Base-by-base conservation (phyloP, 805 yeast species). In the Kluyveromyces aestuarii region DNA sequence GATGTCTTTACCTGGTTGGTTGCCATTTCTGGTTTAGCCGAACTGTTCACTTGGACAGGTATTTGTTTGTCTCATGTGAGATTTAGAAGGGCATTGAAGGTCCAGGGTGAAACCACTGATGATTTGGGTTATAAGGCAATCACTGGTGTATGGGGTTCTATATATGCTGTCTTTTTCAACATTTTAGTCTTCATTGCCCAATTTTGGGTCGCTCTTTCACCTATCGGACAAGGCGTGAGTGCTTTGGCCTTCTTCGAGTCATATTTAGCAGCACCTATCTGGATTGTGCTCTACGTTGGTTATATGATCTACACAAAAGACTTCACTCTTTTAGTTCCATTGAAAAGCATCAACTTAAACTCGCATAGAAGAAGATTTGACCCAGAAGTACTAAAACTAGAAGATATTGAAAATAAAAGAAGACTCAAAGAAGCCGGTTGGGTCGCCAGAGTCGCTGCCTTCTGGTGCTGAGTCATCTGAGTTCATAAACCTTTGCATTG, bases 121-220 rank as follows among this genome's bases (percentile, higher is more conserved):
- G 83, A 80, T 58, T 62, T 80, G 43, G 79, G 80, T 2, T 79
- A 72, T 62, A 62, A 56, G 27, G 68, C 82, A n/a, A 72, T 66
- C 51, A 66, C 72, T 16, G 82, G 83, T 41, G 56, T 68, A 8
- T 64, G 59, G 58, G 82, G 82, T 16, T 78, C 83, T 3, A 68
- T 64, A 52, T 70, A 69, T 58, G 82, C 78, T n/a, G 64, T 76
- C 11, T 50, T 70, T 25, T 65, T 81, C 51, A 75, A 76, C 49
- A 50, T 67, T 13, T 64, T 80, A 46, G 75, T 80, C 27, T 59
- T 80, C 27, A 64, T 73, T 48, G 82, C 81, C 1, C 82, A 79
- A 60, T 78, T 81, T 62, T 80, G 83, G 80, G 75, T 82, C 46
- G 81, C 85, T 2, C 60, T 80, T 46, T 79, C 72, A 61, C 84